Evolutionary conservation across 176 grass and related monocot genomes (phyloP).

Genomic region (Oryza glaberrima): DNA sequence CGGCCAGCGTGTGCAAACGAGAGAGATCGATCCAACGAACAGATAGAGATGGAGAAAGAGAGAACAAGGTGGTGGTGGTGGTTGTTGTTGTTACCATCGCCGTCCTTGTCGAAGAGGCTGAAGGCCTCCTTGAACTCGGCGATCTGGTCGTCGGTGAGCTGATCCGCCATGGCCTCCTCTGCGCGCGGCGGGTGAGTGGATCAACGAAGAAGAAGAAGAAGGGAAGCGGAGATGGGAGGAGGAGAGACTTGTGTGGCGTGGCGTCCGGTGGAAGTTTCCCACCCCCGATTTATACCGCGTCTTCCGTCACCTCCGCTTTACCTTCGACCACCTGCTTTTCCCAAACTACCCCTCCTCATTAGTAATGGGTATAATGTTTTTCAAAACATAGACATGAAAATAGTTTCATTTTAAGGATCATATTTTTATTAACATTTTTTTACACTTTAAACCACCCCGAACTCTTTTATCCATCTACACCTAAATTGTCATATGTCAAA

Average conservation of each 20-base stretch:
- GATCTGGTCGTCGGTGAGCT: conserved; percentile 90
- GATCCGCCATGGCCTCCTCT: conserved; percentile 54
- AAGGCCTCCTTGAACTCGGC: conserved; percentile 94
- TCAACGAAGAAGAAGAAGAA: not conserved
- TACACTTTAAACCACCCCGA: too few species aligned
- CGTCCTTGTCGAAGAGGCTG: conserved; percentile 99
- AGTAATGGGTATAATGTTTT: too few species aligned
- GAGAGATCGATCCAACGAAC: not conserved
- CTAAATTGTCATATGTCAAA: too few species aligned
- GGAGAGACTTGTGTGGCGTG: conserved; percentile 41
- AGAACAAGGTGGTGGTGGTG: too few species aligned
- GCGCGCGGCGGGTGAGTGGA: not conserved
- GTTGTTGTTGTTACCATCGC: conserved; percentile 57
- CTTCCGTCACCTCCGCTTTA: conserved; percentile 12
- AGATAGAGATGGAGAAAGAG: not conserved
- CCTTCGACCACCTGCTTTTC: not conserved
- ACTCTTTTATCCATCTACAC: too few species aligned
- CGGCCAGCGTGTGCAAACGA: not conserved
- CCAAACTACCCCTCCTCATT: conserved; percentile 39
- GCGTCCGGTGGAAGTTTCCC: conserved; percentile 42
- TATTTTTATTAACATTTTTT: too few species aligned
- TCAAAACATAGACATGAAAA: too few species aligned
- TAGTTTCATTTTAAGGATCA: too few species aligned
- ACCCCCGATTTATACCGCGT: conserved; percentile 48
- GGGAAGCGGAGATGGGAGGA: not conserved